phyloP scores from a whole-genome alignment of 2,329 filamentous ascomycete genomes.

The Sphaerostilbella broomeana region DNA sequence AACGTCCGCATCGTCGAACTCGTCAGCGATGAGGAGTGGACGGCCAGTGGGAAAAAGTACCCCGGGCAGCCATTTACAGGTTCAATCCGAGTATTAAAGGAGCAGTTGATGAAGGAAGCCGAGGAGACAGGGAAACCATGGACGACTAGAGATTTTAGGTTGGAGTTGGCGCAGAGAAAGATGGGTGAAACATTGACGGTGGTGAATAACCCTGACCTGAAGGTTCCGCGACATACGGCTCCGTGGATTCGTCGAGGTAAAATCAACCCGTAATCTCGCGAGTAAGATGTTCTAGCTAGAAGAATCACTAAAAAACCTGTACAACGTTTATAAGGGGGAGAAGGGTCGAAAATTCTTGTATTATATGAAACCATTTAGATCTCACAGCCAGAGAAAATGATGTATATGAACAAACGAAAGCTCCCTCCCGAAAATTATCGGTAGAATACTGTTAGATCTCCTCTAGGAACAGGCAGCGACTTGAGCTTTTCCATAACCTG shows the following conservation, averaged over 20 bases:
- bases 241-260: not conserved
- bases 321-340: too few species aligned
- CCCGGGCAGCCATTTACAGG: constrained; percentile 48
- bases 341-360: not conserved
- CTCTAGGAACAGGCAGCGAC: constrained; percentile 44
- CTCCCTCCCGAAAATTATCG: constrained; percentile 27
- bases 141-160: constrained; percentile 22
- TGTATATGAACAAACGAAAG: constrained; percentile 2
- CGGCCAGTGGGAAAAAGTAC: constrained; percentile 42
- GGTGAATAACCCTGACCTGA: constrained; percentile 36
- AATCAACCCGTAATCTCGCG: too few species aligned
- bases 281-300: too few species aligned
- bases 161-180: constrained; percentile 23
- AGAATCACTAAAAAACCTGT: too few species aligned
- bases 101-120: constrained; percentile 31
- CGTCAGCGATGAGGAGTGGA: constrained; percentile 50
- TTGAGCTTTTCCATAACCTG: constrained; percentile 65
- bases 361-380: constrained; percentile 1
- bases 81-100: constrained; percentile 36
- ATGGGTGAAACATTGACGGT: constrained; percentile 22
- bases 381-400: constrained; percentile 5
- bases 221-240: constrained; percentile 30
- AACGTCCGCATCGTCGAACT: constrained; percentile 56
- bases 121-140: constrained; percentile 24
- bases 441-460: constrained; percentile 50